Evolutionary conservation across 495 filamentous ascomycete species (phyloP).

Genomic region (Immersiella caudata): DNA sequence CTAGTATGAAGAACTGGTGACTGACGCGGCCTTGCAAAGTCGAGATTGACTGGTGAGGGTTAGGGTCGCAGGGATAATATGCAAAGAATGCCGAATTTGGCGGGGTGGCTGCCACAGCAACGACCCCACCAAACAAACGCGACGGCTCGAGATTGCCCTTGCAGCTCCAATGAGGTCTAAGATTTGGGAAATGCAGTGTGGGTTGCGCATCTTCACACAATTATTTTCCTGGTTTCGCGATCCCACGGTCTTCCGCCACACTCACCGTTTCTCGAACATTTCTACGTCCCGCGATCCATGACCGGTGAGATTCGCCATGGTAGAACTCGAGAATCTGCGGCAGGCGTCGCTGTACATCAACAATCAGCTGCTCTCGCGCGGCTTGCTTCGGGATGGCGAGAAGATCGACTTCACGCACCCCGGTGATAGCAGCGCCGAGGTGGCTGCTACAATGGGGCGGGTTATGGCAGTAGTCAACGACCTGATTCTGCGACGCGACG

Average conservation of each 20-base stretch:
- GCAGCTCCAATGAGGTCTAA: constrained; percentile 17
- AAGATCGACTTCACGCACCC: constrained; percentile 85
- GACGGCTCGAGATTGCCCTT: constrained; percentile 19
- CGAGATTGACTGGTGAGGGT: background rate
- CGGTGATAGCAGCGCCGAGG: constrained; percentile 63
- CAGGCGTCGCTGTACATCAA: constrained; percentile 95
- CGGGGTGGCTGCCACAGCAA: constrained; percentile 21
- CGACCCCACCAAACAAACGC: constrained; percentile 26
- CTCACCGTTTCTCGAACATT: constrained; percentile 6
- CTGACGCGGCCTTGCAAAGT: background rate
- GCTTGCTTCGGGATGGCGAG: constrained; percentile 80
- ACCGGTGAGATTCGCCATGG: constrained; percentile 37
- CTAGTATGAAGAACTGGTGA: background rate
- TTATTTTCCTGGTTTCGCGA: constrained; percentile 23
- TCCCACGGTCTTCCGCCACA: background rate
- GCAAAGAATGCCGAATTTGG: background rate
- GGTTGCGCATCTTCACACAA: constrained; percentile 5
- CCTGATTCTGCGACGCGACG: constrained; percentile 78
- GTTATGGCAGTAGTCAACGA: constrained; percentile 94
- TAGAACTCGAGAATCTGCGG: constrained; percentile 79
- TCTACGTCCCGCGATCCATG: background rate
- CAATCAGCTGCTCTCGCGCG: constrained; percentile 88
- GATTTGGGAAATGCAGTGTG: background rate
- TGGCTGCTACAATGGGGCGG: constrained; percentile 73
- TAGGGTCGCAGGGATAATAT: constrained; percentile 1